These are phyloP conservation scores for Chalara sp. DNA, from an alignment of 2,329 filamentous ascomycete genomes.

Conservation along the genomic window DNA sequence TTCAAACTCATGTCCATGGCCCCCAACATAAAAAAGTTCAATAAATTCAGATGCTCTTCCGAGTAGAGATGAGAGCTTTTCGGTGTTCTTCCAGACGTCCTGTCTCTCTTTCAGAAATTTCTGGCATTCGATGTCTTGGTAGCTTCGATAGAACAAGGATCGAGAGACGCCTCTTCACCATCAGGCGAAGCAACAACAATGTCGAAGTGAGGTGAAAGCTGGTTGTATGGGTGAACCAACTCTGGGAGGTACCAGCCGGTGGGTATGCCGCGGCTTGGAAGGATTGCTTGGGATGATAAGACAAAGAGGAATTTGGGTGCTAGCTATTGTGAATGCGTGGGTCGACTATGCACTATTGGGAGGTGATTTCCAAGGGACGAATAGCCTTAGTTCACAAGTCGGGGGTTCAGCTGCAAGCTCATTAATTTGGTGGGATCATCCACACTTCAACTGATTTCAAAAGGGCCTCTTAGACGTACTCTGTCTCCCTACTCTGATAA, in stretches of 20 bases:
- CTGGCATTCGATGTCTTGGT: constrained; percentile 19
- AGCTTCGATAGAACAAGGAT: too few relatives aligned
- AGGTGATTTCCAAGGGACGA: too few relatives aligned
- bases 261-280: constrained; percentile 30
- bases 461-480: too few relatives aligned
- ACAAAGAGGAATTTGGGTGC: constrained; percentile 44
- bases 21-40: constrained; percentile 52
- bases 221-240: not conserved
- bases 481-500: too few relatives aligned
- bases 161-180: too few relatives aligned
- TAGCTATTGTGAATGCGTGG: too few relatives aligned
- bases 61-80: constrained; percentile 38
- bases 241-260: constrained; percentile 45
- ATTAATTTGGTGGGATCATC: too few relatives aligned
- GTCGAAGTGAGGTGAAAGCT: not conserved
- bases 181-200: not conserved
- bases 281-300: constrained; percentile 35
- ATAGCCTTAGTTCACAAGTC: too few relatives aligned
- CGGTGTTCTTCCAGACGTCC: constrained; percentile 44
- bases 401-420: too few relatives aligned
- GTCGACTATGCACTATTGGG: too few relatives aligned
- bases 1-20: constrained; percentile 44
- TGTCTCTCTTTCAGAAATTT: constrained; percentile 39
- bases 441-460: too few relatives aligned
- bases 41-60: constrained; percentile 44